Base-by-base conservation (phyloP, 2,329 filamentous ascomycete species). In the Penicillium rolfsii region DNA sequence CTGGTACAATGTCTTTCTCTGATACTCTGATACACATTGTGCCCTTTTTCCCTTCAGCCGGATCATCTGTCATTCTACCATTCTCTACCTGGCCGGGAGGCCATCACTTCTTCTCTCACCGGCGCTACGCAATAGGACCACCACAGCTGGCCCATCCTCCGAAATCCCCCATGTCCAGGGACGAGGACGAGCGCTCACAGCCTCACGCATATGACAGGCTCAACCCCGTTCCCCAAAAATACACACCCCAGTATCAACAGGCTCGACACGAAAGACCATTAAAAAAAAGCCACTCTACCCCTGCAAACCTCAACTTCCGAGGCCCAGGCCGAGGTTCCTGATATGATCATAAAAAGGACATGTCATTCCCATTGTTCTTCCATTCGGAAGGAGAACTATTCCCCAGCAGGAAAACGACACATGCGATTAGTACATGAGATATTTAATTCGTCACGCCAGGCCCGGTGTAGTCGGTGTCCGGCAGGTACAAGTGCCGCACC, bases 401-500 rank as follows among this genome's bases (percentile, higher is more conserved):
- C 33, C 50, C 4, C 4, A 43, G 40, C 6, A 40, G 12, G 8
- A 52, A 4, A 40, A 52, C 19, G 11, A 40, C 33, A 35, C 60
- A 67, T 58, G 53, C 60, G 65, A 71, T 68, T 67, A 66, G 64
- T 60, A 65, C 63, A 66, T 50, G 28, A 28, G 40, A 46, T 55
- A 60, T 71, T 72, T 70, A 73, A 68, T 72, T 70, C 60, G 72
- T 79, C 72, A 80, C 83, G 76, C 85, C 89, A 68, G 84, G 94
- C 76, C 87, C 91, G 66, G 85, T 83, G 82, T 99, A 99, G 72
- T 89, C 87, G 73, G 90, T 91, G 82, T 99, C 94, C 46, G 95
- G 95, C 73, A 99, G 85, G 79, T 98, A 99, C 76, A 99, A 80
- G 83, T 98, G 95, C 80, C 95, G 87, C 80, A 95, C 88, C 6